Conservation (phyloP, 768 basidiomycete genomes). For the Calvatia gigantea region DNA sequence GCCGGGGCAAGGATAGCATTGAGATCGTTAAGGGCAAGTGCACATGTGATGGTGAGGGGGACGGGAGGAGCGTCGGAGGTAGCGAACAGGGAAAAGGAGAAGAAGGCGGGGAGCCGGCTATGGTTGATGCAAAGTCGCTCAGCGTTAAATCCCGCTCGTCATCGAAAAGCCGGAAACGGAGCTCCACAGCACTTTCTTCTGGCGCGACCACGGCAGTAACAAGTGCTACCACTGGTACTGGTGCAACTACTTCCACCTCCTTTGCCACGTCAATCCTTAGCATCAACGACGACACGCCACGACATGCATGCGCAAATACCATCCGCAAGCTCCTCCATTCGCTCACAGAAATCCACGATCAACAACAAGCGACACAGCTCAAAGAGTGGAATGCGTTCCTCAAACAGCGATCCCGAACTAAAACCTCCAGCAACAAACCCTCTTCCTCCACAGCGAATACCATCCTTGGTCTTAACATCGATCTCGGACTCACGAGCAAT, state of each 20-base stretch:
- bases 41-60: constrained; percentile 35
- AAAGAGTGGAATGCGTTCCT: constrained; percentile 91
- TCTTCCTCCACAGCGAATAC: constrained; percentile 50
- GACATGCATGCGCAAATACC: constrained; percentile 73
- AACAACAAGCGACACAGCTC: constrained; percentile 61
- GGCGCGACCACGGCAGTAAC: constrained; percentile 19
- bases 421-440: constrained; percentile 24
- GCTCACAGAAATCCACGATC: constrained; percentile 80
- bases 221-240: constrained; percentile 53
- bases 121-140: constrained; percentile 22
- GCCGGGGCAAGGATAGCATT: constrained; percentile 25
- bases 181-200: constrained; percentile 31
- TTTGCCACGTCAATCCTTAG: constrained; percentile 48
- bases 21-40: constrained; percentile 49
- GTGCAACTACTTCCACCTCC: constrained; percentile 35
- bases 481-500: neutral
- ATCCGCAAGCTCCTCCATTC: constrained; percentile 70
- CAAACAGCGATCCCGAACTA: constrained; percentile 55
- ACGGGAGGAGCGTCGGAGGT: constrained; percentile 17
- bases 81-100: neutral
- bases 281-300: constrained; percentile 59
- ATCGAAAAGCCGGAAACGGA: constrained; percentile 44
- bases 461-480: constrained; percentile 59
- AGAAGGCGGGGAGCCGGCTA: neutral
- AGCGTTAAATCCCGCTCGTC: constrained; percentile 48